Evolutionary conservation across 306 rosid species (phyloP).

Genomic region (Ormosia semicastrata): DNA sequence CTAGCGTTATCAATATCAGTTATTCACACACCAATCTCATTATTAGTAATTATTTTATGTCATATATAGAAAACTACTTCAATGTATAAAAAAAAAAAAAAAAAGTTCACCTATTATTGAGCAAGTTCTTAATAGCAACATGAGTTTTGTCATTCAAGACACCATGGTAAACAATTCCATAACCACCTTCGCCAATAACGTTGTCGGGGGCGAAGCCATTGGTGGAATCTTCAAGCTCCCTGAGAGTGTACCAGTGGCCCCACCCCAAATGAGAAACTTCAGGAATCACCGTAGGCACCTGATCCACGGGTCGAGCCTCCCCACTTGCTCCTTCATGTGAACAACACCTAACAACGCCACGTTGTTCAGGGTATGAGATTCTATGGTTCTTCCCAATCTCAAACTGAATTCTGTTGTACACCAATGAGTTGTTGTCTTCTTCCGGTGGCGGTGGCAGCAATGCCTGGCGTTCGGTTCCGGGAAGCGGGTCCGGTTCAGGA

Average conservation of each 20-base stretch:
- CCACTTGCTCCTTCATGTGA: slow-evolving; percentile 43
- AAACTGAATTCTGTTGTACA: slow-evolving; percentile 52
- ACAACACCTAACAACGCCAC: slow-evolving; percentile 39
- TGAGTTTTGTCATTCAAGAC: slow-evolving; percentile 58
- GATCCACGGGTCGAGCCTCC: slow-evolving; percentile 53
- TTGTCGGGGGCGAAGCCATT: slow-evolving; percentile 64
- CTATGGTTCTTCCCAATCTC: slow-evolving; percentile 84
- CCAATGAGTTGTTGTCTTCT: slow-evolving; percentile 44
- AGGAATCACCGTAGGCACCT: slow-evolving; percentile 58
- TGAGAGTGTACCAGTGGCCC: slow-evolving; percentile 90
- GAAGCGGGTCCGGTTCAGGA: slow-evolving; percentile 52
- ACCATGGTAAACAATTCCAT: slow-evolving; percentile 88
- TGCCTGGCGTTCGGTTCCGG: slow-evolving; percentile 39
- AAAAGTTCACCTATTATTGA: slow-evolving; percentile 59
- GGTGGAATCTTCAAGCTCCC: slow-evolving; percentile 82
- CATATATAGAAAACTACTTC: background rate
- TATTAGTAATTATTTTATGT: background rate
- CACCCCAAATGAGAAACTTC: slow-evolving; percentile 91
- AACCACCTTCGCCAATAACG: slow-evolving; percentile 91
- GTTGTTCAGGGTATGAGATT: slow-evolving; percentile 64
- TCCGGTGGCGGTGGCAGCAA: slow-evolving; percentile 42
- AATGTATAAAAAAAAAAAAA: background rate
- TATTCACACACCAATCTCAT: background rate
- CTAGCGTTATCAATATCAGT: slow-evolving; percentile 30
- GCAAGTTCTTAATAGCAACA: slow-evolving; percentile 83